Evolutionary conservation across 202 grass and related monocot species (phyloP).

Genomic region (Alloteropsis angusta): DNA sequence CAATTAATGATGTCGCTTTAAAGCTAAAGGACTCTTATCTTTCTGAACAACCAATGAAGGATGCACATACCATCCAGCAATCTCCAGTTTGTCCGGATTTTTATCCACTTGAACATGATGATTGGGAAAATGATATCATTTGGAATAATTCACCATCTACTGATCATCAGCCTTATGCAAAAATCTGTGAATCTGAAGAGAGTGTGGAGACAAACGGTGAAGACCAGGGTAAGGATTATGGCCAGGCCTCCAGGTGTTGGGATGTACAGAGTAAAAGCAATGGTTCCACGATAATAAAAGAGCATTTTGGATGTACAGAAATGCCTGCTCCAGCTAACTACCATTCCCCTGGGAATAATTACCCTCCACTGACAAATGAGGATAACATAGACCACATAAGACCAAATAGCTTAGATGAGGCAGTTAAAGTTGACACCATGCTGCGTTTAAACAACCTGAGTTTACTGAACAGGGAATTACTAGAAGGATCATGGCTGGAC

Average conservation of each 20-base stretch:
- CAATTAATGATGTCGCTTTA: conserved; percentile 32
- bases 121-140: conserved; percentile 82
- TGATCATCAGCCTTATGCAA: no score
- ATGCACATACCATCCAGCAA: background rate
- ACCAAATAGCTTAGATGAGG: no score
- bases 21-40: conserved; percentile 31
- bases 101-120: conserved; percentile 70
- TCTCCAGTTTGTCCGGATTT: conserved; percentile 60
- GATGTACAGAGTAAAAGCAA: conserved; percentile 27
- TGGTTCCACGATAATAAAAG: conserved; percentile 4
- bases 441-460: conserved; percentile 44
- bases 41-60: conserved; percentile 81
- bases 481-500: conserved; percentile 75
- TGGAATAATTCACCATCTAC: conserved; percentile 70
- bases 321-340: conserved; percentile 31
- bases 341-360: background rate
- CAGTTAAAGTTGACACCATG: no score
- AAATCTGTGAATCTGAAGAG: no score
- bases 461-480: conserved; percentile 60
- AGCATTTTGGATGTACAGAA: conserved; percentile 34
- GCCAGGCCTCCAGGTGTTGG: background rate
- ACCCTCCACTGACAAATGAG: conserved; percentile 30
- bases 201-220: conserved; percentile 23
- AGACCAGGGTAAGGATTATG: conserved; percentile 32
- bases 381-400: no score